phyloP scores from a whole-genome alignment of 768 basidiomycete genomes.

The Lenzites betulinus region DNA sequence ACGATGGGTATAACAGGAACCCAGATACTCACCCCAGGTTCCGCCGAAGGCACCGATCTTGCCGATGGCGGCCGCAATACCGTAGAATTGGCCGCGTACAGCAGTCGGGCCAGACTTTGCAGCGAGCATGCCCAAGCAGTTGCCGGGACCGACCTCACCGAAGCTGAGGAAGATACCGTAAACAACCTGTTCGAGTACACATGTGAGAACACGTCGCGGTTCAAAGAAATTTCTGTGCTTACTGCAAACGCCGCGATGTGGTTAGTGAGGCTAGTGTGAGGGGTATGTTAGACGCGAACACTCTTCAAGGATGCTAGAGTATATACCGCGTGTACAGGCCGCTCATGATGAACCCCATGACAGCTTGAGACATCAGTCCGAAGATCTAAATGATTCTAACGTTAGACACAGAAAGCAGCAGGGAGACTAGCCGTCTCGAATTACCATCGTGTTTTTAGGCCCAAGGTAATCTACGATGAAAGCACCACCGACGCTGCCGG shows the following conservation, averaged over 20 bases:
- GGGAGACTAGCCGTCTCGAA: no score
- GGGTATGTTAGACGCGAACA: not conserved
- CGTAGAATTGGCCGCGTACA: constrained; percentile 84
- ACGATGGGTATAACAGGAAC: not conserved
- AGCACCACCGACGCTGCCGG: constrained; percentile 71
- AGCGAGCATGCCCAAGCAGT: constrained; percentile 83
- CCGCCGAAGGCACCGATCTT: constrained; percentile 85
- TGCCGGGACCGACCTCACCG: constrained; percentile 90
- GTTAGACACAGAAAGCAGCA: not conserved
- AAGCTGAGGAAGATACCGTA: constrained; percentile 92
- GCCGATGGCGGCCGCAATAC: constrained; percentile 81
- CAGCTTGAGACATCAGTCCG: constrained; percentile 66
- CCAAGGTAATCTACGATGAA: constrained; percentile 76
- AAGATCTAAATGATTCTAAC: constrained; percentile 50
- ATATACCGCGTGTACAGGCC: constrained; percentile 65
- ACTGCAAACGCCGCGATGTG: constrained; percentile 79
- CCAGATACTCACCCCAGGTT: constrained; percentile 62
- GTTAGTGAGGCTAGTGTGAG: constrained; percentile 47
- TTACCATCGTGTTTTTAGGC: constrained; percentile 75
- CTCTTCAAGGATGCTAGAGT: not conserved
- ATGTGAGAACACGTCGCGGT: not conserved
- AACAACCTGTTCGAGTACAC: constrained; percentile 53
- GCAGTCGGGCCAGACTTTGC: constrained; percentile 86
- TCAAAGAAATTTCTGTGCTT: constrained; percentile 24
- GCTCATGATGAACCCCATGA: constrained; percentile 89